Conservation (phyloP, 2,329 filamentous ascomycete species). For the Penicillium brevicompactum region DNA sequence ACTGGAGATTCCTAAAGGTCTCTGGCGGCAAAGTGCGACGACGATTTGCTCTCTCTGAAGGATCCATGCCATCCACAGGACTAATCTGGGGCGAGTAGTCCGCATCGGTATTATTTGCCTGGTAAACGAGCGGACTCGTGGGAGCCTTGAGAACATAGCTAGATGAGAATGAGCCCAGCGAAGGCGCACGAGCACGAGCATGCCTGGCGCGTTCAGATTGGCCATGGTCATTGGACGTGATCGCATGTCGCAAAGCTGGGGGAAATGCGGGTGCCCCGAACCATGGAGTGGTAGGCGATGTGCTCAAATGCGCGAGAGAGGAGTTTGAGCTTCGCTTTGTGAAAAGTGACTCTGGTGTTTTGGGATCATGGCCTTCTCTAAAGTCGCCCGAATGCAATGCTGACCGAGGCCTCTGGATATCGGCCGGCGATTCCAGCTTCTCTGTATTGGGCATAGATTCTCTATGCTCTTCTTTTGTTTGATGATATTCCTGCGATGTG, state of each 20-base stretch:
- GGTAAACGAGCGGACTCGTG: slow-evolving; percentile 89
- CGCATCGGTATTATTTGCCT: slow-evolving; percentile 78
- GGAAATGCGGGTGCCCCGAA: slow-evolving; percentile 40
- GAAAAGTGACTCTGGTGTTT: slow-evolving; percentile 26
- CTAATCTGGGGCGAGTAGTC: slow-evolving; percentile 62
- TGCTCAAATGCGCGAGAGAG: slow-evolving; percentile 33
- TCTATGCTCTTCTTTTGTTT: slow-evolving; percentile 14
- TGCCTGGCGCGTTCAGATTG: slow-evolving; percentile 20
- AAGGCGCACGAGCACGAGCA: slow-evolving; percentile 55
- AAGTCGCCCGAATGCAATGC: slow-evolving; percentile 67
- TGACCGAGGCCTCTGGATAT: slow-evolving; percentile 81
- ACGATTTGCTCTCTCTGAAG: slow-evolving; percentile 55
- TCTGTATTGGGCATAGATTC: slow-evolving; percentile 36
- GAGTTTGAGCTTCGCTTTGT: slow-evolving; percentile 15
- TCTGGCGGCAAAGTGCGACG: slow-evolving; percentile 73
- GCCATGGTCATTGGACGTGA: not conserved
- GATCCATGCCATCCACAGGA: slow-evolving; percentile 52
- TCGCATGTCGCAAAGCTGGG: slow-evolving; percentile 2
- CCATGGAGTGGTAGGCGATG: slow-evolving; percentile 62
- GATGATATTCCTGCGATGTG: slow-evolving; percentile 20
- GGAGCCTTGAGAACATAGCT: slow-evolving; percentile 85
- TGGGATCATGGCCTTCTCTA: slow-evolving; percentile 45
- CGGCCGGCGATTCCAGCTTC: slow-evolving; percentile 57
- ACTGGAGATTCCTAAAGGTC: slow-evolving; percentile 54
- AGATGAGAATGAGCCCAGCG: slow-evolving; percentile 70